These are phyloP conservation scores for Periconia digitata DNA, from an alignment of 2,329 filamentous ascomycete species.

Conservation along the genomic window DNA sequence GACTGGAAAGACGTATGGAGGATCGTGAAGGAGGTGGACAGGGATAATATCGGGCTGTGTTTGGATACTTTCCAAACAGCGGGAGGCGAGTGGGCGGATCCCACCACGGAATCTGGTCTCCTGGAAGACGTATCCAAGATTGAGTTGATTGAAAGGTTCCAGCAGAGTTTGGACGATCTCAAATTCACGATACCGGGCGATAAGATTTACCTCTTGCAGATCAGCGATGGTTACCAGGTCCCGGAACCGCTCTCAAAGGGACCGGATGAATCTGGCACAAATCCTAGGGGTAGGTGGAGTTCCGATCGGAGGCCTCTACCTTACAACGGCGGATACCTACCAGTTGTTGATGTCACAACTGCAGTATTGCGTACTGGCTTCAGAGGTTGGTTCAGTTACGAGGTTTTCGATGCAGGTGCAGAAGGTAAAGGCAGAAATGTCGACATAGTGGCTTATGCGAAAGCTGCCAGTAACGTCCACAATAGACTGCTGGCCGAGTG, in stretches of 20 bases:
- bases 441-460: conserved; percentile 53
- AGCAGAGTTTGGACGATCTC: conserved; percentile 59
- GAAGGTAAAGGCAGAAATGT: conserved; percentile 57
- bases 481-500: conserved; percentile 39
- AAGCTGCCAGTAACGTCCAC: conserved; percentile 55
- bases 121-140: conserved; percentile 52
- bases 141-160: conserved; percentile 55
- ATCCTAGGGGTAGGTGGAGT: conserved; percentile 69
- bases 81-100: conserved; percentile 73
- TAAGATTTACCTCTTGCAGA: conserved; percentile 75
- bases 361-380: conserved; percentile 71
- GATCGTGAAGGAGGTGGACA: conserved; percentile 64
- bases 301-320: conserved; percentile 70
- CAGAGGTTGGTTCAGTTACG: conserved; percentile 66
- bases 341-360: conserved; percentile 63
- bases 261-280: conserved; percentile 54
- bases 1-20: conserved; percentile 71
- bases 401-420: conserved; percentile 66
- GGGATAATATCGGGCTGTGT: conserved; percentile 71
- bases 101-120: conserved; percentile 63
- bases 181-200: conserved; percentile 60
- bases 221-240: conserved; percentile 72
- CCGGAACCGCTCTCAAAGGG: conserved; percentile 56
- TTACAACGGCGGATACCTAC: conserved; percentile 71
- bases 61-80: conserved; percentile 78